A percentile compares a stretch with the other conserved stretches of the same genome.
Conservation (phyloP, 2,329 filamentous ascomycete genomes). For the Plenodomus lindquistii region DNA sequence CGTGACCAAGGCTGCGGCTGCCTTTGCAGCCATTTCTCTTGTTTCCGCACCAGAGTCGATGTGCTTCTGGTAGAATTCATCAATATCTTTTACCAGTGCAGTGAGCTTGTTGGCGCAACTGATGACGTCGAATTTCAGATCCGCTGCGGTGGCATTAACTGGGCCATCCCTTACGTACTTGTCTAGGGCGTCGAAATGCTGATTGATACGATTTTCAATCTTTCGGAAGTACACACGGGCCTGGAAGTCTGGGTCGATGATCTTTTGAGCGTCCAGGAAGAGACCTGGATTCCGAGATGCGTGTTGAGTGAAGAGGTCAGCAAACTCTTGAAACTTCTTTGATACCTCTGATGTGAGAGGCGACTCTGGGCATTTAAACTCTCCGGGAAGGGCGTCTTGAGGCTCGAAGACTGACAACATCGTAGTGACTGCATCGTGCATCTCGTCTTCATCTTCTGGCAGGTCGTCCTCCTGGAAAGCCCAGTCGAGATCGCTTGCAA, state of each 20-base stretch:
- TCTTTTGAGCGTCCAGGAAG: slow-evolving; percentile 29
- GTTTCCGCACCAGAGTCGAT: slow-evolving; percentile 21
- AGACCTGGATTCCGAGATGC: slow-evolving; percentile 33
- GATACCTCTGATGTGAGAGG: slow-evolving; percentile 30
- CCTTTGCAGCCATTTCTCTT: slow-evolving; percentile 26
- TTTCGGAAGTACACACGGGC: slow-evolving; percentile 42
- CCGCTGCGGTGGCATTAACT: slow-evolving; percentile 24
- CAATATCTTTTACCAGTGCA: slow-evolving; percentile 30
- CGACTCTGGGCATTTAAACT: slow-evolving; percentile 35
- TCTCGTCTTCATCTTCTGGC: slow-evolving; percentile 34
- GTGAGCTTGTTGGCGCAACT: slow-evolving; percentile 37
- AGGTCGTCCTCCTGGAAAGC: slow-evolving; percentile 31
- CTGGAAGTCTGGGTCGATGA: slow-evolving; percentile 39
- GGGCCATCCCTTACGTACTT: slow-evolving; percentile 36
- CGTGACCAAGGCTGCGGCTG: slow-evolving; percentile 35
- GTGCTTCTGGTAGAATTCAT: slow-evolving; percentile 32
- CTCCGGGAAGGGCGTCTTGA: slow-evolving; percentile 36
- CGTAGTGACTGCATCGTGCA: slow-evolving; percentile 35
- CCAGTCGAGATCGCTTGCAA: slow-evolving; percentile 38
- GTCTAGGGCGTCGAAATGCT: slow-evolving; percentile 35
- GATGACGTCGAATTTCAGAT: slow-evolving; percentile 29
- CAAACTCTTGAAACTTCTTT: slow-evolving; percentile 38
- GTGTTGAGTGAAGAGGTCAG: slow-evolving; percentile 32
- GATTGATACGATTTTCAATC: slow-evolving; percentile 33
- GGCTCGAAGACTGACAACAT: slow-evolving; percentile 46